These are phyloP conservation scores for Agrocybe praecox DNA, from an alignment of 768 basidiomycete species.

Conservation along the genomic window DNA sequence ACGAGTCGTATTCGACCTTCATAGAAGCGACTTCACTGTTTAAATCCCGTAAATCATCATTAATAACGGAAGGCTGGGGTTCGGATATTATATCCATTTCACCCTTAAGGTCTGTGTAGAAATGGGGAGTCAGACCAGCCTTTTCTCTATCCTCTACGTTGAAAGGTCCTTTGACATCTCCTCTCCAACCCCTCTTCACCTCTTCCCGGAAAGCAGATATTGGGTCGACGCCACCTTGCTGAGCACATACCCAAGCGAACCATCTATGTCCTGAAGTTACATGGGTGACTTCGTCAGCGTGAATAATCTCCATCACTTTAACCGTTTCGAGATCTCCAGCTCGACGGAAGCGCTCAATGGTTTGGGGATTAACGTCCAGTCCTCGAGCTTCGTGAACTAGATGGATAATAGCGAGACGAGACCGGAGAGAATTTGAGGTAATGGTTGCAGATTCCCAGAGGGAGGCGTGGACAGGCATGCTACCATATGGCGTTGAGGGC, in stretches of 20 bases:
- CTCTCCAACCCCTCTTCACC: conserved; percentile 69
- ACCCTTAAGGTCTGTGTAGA: conserved; percentile 72
- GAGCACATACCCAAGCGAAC: conserved; percentile 77
- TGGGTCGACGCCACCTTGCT: conserved; percentile 53
- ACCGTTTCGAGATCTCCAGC: conserved; percentile 72
- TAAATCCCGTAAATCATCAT: neutral
- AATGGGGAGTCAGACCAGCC: conserved; percentile 72
- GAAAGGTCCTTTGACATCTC: conserved; percentile 82
- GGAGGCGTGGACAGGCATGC: conserved; percentile 72
- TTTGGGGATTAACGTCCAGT: conserved; percentile 81
- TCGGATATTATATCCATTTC: conserved; percentile 41
- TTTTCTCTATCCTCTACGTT: conserved; percentile 72
- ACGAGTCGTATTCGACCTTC: neutral
- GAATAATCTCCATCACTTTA: conserved; percentile 70
- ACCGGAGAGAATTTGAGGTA: conserved; percentile 66
- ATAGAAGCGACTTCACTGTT: neutral
- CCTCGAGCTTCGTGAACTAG: conserved; percentile 86
- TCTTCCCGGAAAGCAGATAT: conserved; percentile 69
- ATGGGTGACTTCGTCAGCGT: conserved; percentile 81
- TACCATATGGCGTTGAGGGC: conserved; percentile 71
- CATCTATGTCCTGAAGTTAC: conserved; percentile 83
- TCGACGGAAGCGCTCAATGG: conserved; percentile 70
- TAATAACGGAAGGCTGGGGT: too few species aligned
- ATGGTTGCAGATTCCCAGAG: conserved; percentile 79
- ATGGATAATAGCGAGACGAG: conserved; percentile 82